Evolutionary conservation across 2,329 filamentous ascomycete genomes (phyloP).

Genomic region (Calonectria hongkongensis): DNA sequence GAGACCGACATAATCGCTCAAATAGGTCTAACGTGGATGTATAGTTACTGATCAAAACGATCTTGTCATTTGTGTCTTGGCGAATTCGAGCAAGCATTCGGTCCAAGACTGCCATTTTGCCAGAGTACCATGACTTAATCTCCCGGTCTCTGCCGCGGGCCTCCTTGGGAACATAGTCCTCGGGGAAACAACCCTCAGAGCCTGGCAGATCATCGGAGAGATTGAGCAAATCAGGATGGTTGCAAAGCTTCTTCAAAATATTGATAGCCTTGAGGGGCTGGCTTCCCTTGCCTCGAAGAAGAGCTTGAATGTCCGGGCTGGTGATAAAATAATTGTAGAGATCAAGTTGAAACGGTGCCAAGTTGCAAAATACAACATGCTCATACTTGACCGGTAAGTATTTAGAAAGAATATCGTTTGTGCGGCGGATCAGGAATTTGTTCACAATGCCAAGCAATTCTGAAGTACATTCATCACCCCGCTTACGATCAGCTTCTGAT

Average conservation of each 20-base stretch:
- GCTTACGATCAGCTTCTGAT: conserved; percentile 86
- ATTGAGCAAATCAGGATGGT: conserved; percentile 94
- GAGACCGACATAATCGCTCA: conserved; percentile 89
- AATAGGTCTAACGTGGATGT: conserved; percentile 97
- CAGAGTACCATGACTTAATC: conserved; percentile 95
- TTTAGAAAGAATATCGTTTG: conserved; percentile 98
- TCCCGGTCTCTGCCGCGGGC: conserved; percentile 92
- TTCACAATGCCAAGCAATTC: conserved; percentile 92
- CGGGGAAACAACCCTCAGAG: conserved; percentile 86
- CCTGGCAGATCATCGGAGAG: conserved; percentile 90
- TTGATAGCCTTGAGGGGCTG: conserved; percentile 98
- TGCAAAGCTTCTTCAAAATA: conserved; percentile 98
- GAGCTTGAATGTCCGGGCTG: conserved; percentile 93
- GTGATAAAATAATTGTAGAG: conserved; percentile 98
- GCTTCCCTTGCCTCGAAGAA: conserved; percentile 94
- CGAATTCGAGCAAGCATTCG: conserved; percentile 97
- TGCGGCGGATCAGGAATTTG: conserved; percentile 98
- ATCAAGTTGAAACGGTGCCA: conserved; percentile 93
- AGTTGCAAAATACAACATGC: conserved; percentile 98
- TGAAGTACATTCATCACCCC: conserved; percentile 87
- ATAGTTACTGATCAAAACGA: conserved; percentile 98
- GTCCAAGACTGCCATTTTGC: conserved; percentile 98
- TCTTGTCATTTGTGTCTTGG: conserved; percentile 98
- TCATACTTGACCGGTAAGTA: conserved; percentile 99
- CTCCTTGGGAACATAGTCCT: conserved; percentile 92